Percentiles rank a stretch among this genome's conserved stretches.
Conservation (phyloP, 306 rosid species). For the Dryas octopetala region DNA sequence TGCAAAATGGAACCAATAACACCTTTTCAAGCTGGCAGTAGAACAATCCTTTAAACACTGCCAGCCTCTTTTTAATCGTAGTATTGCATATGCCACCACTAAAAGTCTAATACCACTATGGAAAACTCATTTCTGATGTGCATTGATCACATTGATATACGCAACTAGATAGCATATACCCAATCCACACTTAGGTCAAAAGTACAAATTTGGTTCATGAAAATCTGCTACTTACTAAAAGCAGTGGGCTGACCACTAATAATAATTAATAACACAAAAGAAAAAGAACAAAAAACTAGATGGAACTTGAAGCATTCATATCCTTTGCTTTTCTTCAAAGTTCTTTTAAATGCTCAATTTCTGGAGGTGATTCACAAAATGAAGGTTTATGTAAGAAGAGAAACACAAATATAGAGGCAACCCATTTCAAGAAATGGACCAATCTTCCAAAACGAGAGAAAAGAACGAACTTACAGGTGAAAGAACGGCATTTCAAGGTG, state of each 20-base stretch:
- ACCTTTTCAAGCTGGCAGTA: neutral
- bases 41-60: neutral
- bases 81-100: neutral
- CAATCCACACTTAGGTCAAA: neutral
- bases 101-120: neutral
- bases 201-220: neutral
- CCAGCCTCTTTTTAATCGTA: neutral
- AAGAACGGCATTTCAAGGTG: slow-evolving; percentile 33
- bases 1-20: neutral
- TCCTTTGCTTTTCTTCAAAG: neutral
- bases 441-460: neutral
- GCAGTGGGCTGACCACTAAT: neutral
- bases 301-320: neutral
- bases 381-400: neutral
- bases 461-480: slow-evolving; percentile 38
- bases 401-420: neutral
- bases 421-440: neutral
- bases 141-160: neutral
- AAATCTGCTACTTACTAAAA: neutral
- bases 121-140: neutral
- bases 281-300: neutral
- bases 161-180: neutral
- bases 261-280: neutral
- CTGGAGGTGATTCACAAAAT: neutral
- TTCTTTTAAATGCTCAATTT: neutral